These are phyloP conservation scores for Trichophyton benhamiae DNA, from an alignment of 2,329 filamentous ascomycete genomes.

Conservation along the genomic window DNA sequence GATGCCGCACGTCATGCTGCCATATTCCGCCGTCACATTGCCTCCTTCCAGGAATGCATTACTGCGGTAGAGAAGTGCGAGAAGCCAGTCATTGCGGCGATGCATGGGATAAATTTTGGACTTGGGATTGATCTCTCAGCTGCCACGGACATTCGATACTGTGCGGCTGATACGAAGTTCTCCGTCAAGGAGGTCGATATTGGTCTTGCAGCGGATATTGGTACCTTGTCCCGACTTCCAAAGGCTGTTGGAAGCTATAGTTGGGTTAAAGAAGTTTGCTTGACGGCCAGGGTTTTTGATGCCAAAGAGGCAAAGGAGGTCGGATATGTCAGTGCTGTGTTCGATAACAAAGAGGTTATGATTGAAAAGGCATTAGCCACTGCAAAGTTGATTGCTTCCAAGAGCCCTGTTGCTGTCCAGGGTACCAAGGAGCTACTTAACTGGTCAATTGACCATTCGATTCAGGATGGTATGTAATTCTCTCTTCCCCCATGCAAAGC, in stretches of 20 bases:
- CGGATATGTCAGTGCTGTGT: conserved; percentile 33
- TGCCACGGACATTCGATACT: conserved; percentile 34
- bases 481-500: not conserved
- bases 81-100: conserved; percentile 74
- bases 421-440: conserved; percentile 81
- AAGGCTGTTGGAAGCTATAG: conserved; percentile 36
- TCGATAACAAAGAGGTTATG: conserved; percentile 45
- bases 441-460: conserved; percentile 63
- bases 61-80: conserved; percentile 69
- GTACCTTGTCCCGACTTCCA: conserved; percentile 35
- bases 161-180: conserved; percentile 26
- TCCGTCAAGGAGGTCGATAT: conserved; percentile 41
- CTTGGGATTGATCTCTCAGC: conserved; percentile 55
- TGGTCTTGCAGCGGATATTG: conserved; percentile 38
- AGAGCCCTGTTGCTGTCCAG: conserved; percentile 79
- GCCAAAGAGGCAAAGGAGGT: conserved; percentile 34
- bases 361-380: conserved; percentile 51
- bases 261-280: conserved; percentile 39
- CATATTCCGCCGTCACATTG: conserved; percentile 53
- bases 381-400: conserved; percentile 55
- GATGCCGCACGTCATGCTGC: conserved; percentile 57
- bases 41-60: conserved; percentile 70
- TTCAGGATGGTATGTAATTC: conserved; percentile 55
- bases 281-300: conserved; percentile 33
- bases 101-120: conserved; percentile 69